Conservation (phyloP, 345 rosid genomes). For the Hypericum perforatum region DNA sequence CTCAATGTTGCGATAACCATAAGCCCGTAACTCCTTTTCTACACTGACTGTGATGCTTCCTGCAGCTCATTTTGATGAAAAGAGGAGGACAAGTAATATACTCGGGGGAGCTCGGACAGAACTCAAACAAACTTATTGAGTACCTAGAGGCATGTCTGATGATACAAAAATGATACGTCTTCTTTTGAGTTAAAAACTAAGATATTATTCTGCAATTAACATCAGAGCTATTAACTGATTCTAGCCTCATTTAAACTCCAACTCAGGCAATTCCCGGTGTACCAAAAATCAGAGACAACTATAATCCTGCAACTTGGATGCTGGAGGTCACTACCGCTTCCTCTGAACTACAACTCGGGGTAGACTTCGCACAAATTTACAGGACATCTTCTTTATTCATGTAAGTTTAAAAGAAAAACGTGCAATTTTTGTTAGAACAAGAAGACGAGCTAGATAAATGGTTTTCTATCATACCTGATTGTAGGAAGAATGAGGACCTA, state of each 20-base stretch:
- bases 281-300: background rate
- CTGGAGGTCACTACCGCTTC: slow-evolving; percentile 15
- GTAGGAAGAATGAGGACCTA: slow-evolving; percentile 23
- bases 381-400: background rate
- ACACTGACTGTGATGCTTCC: background rate
- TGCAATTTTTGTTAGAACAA: background rate
- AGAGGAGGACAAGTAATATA: slow-evolving; percentile 20
- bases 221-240: too few species aligned
- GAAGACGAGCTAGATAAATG: too few species aligned
- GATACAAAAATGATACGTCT: too few species aligned
- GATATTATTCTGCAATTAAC: too few species aligned
- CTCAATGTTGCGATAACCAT: background rate
- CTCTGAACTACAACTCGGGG: slow-evolving; percentile 3
- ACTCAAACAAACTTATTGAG: slow-evolving; percentile 13
- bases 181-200: too few species aligned
- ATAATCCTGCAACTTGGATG: slow-evolving; percentile 11
- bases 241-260: too few species aligned
- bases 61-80: slow-evolving; percentile 23
- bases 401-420: background rate
- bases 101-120: slow-evolving; percentile 16
- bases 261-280: background rate
- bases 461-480: background rate
- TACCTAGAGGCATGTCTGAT: slow-evolving; percentile 13
- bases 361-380: slow-evolving; percentile 12
- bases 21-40: background rate